Base-by-base conservation (phyloP, 179 eudicot species). In the Beta lomatogona region DNA sequence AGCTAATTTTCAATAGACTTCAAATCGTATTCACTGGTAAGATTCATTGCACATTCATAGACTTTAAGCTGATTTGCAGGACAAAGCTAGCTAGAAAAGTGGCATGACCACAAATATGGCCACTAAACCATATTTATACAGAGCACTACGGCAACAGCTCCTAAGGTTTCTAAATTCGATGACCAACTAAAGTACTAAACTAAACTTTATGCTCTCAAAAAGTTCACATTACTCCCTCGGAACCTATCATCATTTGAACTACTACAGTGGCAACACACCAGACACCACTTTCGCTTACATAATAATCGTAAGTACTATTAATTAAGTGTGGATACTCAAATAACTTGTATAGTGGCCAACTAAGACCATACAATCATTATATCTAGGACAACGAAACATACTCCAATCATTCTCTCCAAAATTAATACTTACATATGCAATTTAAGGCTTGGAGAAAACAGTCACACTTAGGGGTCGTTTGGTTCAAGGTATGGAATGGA, bases 161-260 rank as follows among this genome's bases (percentile, higher is more conserved):
- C 77, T 8, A 16, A 16, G 82, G 28, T 22, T 55, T 18, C 61
- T 77, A 19, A 54, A 54, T 69, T 76, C 57, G 44, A 44, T 4
- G 65, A 60, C 57, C 77, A 71, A 72, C 69, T 79, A 9, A 48
- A 60, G 63, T 18, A 72, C 69, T 79, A 9, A 48, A 60, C 71
- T 18, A 25, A 13, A 18, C 48, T 28, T 72, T 61, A 64, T 80
- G 82, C 72, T 71, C 9, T 71, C 71, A 66, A 59, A 63, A 78
- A 44, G 79, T 65, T 36, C 18, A 54, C 66, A 52, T 36, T 71
- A 55, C 50, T 73, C 73, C 79, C 82, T 73, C 57, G 22, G 54
- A 57, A 61, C 66, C 66, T 77, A 64, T 73, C 48, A 61, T 48
- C 7, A 36, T 48, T 22, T 77, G 44, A 4, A 80, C 50, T 19